phyloP scores from a whole-genome alignment of 1,284 basidiomycete species.

The Xanthoconium separans region DNA sequence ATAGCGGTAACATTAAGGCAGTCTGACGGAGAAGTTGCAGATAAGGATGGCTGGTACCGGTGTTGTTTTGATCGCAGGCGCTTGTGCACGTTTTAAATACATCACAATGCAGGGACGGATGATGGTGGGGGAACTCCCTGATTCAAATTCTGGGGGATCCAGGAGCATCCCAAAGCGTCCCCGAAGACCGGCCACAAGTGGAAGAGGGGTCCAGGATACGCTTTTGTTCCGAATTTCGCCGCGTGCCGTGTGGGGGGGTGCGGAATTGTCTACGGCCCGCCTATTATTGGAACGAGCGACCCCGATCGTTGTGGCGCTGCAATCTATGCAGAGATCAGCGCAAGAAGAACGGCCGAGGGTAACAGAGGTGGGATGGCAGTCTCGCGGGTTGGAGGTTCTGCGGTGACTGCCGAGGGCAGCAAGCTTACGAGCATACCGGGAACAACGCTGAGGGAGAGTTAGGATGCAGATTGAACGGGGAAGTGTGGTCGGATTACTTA shows the following conservation, averaged over 20 bases:
- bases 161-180: not conserved
- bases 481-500: constrained; percentile 9
- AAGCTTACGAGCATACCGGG: constrained; percentile 16
- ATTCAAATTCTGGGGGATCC: constrained; percentile 1
- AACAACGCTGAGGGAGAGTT: constrained; percentile 7
- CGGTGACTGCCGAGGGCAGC: constrained; percentile 3
- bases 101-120: constrained; percentile 7
- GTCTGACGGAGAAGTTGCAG: not conserved
- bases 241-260: constrained; percentile 3
- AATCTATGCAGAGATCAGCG: constrained; percentile 12
- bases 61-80: not conserved
- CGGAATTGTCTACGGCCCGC: not conserved
- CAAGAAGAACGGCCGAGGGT: constrained; percentile 8
- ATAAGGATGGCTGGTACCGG: constrained; percentile 2
- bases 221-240: constrained; percentile 15
- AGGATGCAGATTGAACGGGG: constrained; percentile 6
- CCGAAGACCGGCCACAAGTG: too few species aligned
- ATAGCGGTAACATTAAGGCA: too few species aligned
- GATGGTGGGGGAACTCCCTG: constrained; percentile 1
- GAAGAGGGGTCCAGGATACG: too few species aligned
- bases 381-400: not conserved
- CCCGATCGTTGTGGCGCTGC: constrained; percentile 16
- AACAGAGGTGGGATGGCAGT: constrained; percentile 4
- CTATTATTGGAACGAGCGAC: constrained; percentile 10
- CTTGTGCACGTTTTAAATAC: not conserved